Conservation (phyloP, 352 stramenopile species). For the Phytophthora foliorum region DNA sequence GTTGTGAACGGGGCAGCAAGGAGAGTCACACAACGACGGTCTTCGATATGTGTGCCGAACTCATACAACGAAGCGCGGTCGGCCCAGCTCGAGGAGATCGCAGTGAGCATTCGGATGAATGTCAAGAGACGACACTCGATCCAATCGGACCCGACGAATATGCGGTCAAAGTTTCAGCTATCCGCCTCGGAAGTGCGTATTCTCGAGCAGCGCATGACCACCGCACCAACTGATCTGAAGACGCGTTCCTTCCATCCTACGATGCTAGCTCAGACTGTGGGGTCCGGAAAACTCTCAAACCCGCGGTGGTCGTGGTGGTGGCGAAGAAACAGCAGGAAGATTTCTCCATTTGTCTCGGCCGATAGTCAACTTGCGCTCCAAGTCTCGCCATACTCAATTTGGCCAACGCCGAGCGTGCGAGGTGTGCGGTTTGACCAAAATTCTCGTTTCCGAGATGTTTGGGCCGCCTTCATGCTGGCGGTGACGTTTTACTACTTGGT, state of each 20-base stretch:
- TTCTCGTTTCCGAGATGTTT: conserved; percentile 55
- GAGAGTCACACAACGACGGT: conserved; percentile 31
- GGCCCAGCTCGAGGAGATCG: conserved; percentile 5
- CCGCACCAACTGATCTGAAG: not conserved
- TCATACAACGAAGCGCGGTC: conserved; percentile 30
- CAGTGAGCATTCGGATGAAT: not conserved
- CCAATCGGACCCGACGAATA: conserved; percentile 30
- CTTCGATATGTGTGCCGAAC: conserved; percentile 40
- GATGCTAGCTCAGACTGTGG: conserved; percentile 6
- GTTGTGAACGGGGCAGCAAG: not conserved
- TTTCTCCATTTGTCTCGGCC: conserved; percentile 17
- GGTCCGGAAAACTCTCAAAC: not conserved
- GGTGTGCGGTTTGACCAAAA: conserved; percentile 31
- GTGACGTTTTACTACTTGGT: conserved; percentile 70
- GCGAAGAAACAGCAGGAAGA: conserved; percentile 13
- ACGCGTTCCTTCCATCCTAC: conserved; percentile 5
- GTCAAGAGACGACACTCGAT: conserved; percentile 48
- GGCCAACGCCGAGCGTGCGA: conserved; percentile 4
- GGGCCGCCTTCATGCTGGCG: conserved; percentile 61
- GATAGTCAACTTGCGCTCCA: not conserved
- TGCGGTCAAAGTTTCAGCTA: conserved; percentile 35
- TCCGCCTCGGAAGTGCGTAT: conserved; percentile 33
- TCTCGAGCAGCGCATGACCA: conserved; percentile 34
- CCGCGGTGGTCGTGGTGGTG: conserved; percentile 17
- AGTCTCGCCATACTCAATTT: conserved; percentile 33